Conservation (phyloP, 1,284 basidiomycete genomes). For the Ceratobasidium sp. region DNA sequence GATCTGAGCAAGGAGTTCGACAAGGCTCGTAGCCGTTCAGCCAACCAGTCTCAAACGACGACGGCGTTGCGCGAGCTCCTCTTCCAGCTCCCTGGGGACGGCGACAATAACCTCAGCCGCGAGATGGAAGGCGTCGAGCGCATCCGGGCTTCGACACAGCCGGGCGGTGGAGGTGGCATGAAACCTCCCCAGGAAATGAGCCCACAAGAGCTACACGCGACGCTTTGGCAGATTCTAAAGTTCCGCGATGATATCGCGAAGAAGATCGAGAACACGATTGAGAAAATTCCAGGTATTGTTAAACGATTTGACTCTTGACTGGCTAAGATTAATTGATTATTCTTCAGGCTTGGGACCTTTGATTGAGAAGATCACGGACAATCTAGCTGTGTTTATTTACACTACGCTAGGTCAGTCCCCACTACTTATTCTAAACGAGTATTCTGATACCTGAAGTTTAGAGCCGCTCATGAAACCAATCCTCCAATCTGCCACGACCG, state of each 20-base stretch:
- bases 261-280: slow-evolving; percentile 83
- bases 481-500: slow-evolving; percentile 73
- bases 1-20: slow-evolving; percentile 87
- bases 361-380: slow-evolving; percentile 38
- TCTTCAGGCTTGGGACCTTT: slow-evolving; percentile 31
- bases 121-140: slow-evolving; percentile 83
- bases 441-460: slow-evolving; percentile 51
- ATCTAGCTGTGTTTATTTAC: slow-evolving; percentile 76
- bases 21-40: slow-evolving; percentile 67
- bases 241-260: slow-evolving; percentile 91
- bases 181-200: slow-evolving; percentile 84
- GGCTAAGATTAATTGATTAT: not conserved
- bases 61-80: slow-evolving; percentile 57
- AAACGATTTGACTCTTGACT: not conserved
- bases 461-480: slow-evolving; percentile 84
- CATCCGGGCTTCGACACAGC: slow-evolving; percentile 65
- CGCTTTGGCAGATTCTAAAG: slow-evolving; percentile 87
- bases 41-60: slow-evolving; percentile 61
- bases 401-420: slow-evolving; percentile 74
- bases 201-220: slow-evolving; percentile 87
- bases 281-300: slow-evolving; percentile 73
- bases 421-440: not conserved
- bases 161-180: slow-evolving; percentile 66
- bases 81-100: slow-evolving; percentile 72
- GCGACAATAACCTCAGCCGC: slow-evolving; percentile 70